Evolutionary conservation across 2,329 filamentous ascomycete species (phyloP).

Genomic region (Aspergillus uvarum): DNA sequence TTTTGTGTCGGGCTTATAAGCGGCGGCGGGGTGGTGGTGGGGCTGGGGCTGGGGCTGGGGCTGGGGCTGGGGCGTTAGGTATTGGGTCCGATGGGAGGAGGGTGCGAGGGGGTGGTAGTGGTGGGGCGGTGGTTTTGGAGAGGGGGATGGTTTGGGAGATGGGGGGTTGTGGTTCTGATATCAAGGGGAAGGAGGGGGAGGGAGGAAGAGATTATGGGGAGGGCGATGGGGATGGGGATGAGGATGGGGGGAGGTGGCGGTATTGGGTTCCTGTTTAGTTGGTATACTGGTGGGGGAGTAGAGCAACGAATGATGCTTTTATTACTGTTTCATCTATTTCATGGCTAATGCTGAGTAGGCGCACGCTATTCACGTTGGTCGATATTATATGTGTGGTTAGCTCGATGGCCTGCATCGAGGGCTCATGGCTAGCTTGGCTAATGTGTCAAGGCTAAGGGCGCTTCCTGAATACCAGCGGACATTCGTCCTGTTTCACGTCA

Average conservation of each 20-base stretch:
- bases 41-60: not conserved
- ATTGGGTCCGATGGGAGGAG: too few species aligned
- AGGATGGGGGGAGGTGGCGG: not conserved
- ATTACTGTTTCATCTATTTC: too few species aligned
- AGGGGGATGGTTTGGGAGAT: not conserved
- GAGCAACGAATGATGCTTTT: too few species aligned
- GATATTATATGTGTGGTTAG: too few species aligned
- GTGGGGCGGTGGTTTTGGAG: not conserved
- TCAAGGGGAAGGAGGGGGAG: not conserved
- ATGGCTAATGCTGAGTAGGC: too few species aligned
- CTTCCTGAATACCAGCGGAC: conserved; percentile 36
- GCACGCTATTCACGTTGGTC: too few species aligned
- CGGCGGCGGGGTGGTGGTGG: not conserved
- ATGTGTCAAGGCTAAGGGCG: not conserved
- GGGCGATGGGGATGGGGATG: not conserved
- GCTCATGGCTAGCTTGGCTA: too few species aligned
- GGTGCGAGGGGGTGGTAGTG: not conserved
- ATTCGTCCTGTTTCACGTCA: conserved; percentile 34
- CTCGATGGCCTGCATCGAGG: too few species aligned
- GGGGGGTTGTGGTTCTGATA: not conserved
- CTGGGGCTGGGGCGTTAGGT: too few species aligned
- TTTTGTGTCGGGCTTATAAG: not conserved
- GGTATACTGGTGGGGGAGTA: too few species aligned
- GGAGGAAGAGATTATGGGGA: not conserved
- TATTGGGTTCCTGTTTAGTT: not conserved